Percentiles rank a stretch among this genome's conserved stretches.
Conservation (phyloP, 495 filamentous ascomycete genomes). For the Penicillium taxi region DNA sequence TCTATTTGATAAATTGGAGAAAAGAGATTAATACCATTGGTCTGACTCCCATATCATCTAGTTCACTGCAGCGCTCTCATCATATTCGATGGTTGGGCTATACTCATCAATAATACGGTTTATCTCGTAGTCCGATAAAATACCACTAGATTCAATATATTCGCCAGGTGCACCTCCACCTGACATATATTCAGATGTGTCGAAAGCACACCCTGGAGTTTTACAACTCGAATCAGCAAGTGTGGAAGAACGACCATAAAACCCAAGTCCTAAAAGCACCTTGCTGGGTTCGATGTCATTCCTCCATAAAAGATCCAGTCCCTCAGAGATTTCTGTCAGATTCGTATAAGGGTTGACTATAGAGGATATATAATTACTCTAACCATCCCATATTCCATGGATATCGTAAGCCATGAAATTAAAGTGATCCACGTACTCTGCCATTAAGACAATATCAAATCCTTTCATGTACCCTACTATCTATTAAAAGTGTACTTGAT, state of each 20-base stretch:
- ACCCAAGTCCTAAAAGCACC: constrained; percentile 36
- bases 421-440: constrained; percentile 39
- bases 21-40: too few relatives aligned
- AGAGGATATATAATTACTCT: constrained; percentile 14
- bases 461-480: constrained; percentile 40
- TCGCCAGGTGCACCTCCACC: too few relatives aligned
- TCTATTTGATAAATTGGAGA: too few relatives aligned
- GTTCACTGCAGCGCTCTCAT: constrained; percentile 20
- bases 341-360: constrained; percentile 28
- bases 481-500: too few relatives aligned
- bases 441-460: constrained; percentile 36
- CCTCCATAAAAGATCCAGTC: constrained; percentile 33
- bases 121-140: constrained; percentile 17
- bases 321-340: constrained; percentile 30
- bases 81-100: too few relatives aligned
- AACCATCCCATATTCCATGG: constrained; percentile 30
- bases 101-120: too few relatives aligned
- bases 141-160: constrained; percentile 26
- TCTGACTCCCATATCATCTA: constrained; percentile 31
- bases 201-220: constrained; percentile 19
- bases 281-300: constrained; percentile 23
- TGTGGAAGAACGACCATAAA: constrained; percentile 28
- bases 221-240: constrained; percentile 9
- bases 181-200: constrained; percentile 6
- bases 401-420: constrained; percentile 45